Conservation (phyloP, 2,329 filamentous ascomycete species). For the Trichoderma koningii region DNA sequence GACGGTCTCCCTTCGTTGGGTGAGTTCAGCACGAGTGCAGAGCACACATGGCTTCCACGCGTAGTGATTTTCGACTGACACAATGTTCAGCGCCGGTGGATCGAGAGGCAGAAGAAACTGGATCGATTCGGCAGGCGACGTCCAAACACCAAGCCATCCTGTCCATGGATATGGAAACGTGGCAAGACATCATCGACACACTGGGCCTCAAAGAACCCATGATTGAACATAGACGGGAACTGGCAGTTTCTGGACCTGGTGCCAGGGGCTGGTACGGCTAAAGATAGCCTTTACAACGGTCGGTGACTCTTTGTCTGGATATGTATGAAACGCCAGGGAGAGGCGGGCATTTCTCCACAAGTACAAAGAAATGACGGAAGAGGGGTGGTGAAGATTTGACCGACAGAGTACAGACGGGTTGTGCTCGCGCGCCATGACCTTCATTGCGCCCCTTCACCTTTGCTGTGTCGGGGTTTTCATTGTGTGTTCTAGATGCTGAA, state of each 20-base stretch:
- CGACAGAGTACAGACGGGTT: not conserved
- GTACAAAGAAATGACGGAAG: not conserved
- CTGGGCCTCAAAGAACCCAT: constrained; percentile 78
- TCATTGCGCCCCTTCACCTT: not conserved
- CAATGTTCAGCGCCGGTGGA: constrained; percentile 40
- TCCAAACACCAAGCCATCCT: constrained; percentile 84
- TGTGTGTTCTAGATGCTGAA: not conserved
- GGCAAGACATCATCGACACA: constrained; percentile 73
- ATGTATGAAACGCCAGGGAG: not conserved
- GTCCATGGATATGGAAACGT: constrained; percentile 81
- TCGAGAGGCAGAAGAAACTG: constrained; percentile 51
- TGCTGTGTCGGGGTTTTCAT: not conserved
- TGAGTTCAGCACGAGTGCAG: constrained; percentile 52
- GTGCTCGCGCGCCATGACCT: not conserved
- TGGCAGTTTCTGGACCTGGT: constrained; percentile 53
- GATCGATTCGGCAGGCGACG: constrained; percentile 51
- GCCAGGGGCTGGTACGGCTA: constrained; percentile 68
- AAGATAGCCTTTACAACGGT: constrained; percentile 19
- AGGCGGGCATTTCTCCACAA: too few relatives aligned
- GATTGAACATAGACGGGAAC: constrained; percentile 77
- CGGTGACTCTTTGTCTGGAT: not conserved
- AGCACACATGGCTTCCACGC: not conserved
- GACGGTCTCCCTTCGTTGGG: constrained; percentile 76
- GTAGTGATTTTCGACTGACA: constrained; percentile 29
- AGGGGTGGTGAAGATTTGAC: not conserved